These are phyloP conservation scores for Aurifilum marmelostoma DNA, from an alignment of 2,329 filamentous ascomycete species.

Conservation along the genomic window DNA sequence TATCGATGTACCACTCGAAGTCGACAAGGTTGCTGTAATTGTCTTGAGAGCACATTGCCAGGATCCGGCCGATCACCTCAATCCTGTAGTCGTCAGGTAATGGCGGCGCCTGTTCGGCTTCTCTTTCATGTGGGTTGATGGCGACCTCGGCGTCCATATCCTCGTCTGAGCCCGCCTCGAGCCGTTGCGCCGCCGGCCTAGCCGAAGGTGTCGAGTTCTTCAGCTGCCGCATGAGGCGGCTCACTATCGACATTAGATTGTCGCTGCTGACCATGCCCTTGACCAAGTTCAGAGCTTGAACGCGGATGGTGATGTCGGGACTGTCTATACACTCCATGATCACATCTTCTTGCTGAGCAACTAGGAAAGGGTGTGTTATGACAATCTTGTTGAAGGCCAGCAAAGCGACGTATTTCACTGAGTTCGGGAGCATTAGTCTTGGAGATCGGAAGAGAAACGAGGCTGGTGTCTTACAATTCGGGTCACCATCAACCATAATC, in stretches of 20 bases:
- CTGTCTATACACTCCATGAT: constrained; percentile 97
- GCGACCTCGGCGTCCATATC: constrained; percentile 54
- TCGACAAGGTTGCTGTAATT: constrained; percentile 86
- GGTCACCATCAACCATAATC: constrained; percentile 90
- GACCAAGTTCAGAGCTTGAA: constrained; percentile 88
- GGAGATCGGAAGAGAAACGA: constrained; percentile 12
- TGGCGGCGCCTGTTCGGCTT: constrained; percentile 53
- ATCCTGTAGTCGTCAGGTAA: constrained; percentile 85
- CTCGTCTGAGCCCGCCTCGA: constrained; percentile 47
- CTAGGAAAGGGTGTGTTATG: constrained; percentile 81
- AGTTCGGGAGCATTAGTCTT: constrained; percentile 6
- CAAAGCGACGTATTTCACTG: constrained; percentile 95
- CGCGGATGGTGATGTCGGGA: constrained; percentile 90
- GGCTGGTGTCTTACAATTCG: constrained; percentile 70
- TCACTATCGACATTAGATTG: constrained; percentile 81
- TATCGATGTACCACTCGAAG: constrained; percentile 97
- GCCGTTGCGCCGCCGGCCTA: constrained; percentile 14
- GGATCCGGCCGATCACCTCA: constrained; percentile 79
- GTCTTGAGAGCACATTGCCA: constrained; percentile 87
- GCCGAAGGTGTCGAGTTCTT: constrained; percentile 56
- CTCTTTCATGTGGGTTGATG: constrained; percentile 40
- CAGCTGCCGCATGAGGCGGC: constrained; percentile 85
- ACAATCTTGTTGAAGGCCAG: constrained; percentile 97
- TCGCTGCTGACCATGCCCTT: constrained; percentile 92
- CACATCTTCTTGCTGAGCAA: constrained; percentile 91